Percentiles rank a stretch among this genome's conserved stretches.
These are phyloP conservation scores for Moricandia arvensis DNA, from an alignment of 345 rosid genomes.

Conservation along the genomic window DNA sequence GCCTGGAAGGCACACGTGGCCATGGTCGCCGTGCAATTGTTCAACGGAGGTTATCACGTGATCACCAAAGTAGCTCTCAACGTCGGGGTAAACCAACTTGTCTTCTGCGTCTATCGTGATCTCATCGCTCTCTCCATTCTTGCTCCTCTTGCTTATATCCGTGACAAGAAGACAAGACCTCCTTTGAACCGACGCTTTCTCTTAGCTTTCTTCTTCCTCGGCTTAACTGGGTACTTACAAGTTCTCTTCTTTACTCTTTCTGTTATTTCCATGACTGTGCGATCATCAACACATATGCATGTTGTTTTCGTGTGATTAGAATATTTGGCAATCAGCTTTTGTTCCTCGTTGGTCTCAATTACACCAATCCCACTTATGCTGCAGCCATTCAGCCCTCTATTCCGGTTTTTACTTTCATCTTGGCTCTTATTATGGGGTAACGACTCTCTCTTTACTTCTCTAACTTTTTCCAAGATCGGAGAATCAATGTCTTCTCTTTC, in stretches of 20 bases:
- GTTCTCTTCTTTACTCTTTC: not conserved
- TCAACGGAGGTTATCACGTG: slow-evolving; percentile 92
- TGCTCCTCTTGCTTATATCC: slow-evolving; percentile 82
- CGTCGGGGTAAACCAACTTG: slow-evolving; percentile 88
- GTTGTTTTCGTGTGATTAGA: slow-evolving; percentile 43
- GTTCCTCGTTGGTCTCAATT: slow-evolving; percentile 87
- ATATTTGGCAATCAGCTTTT: slow-evolving; percentile 96
- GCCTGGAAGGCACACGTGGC: slow-evolving; percentile 73
- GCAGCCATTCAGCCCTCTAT: slow-evolving; percentile 97
- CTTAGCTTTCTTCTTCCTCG: slow-evolving; percentile 80
- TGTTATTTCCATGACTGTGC: not conserved
- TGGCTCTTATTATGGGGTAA: slow-evolving; percentile 92
- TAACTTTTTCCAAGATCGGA: not conserved
- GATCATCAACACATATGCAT: not conserved
- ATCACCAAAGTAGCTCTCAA: slow-evolving; percentile 95
- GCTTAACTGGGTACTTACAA: slow-evolving; percentile 67
- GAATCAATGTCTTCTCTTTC: not conserved
- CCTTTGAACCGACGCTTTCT: slow-evolving; percentile 67
- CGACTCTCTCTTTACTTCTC: not conserved
- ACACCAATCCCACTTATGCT: slow-evolving; percentile 97
- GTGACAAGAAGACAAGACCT: slow-evolving; percentile 77
- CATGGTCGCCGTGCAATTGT: slow-evolving; percentile 76
- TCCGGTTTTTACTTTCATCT: slow-evolving; percentile 90
- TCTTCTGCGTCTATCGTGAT: slow-evolving; percentile 92
- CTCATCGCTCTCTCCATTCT: slow-evolving; percentile 88